These are phyloP conservation scores for Crucibulum laeve DNA, from an alignment of 768 basidiomycete species.

Conservation along the genomic window DNA sequence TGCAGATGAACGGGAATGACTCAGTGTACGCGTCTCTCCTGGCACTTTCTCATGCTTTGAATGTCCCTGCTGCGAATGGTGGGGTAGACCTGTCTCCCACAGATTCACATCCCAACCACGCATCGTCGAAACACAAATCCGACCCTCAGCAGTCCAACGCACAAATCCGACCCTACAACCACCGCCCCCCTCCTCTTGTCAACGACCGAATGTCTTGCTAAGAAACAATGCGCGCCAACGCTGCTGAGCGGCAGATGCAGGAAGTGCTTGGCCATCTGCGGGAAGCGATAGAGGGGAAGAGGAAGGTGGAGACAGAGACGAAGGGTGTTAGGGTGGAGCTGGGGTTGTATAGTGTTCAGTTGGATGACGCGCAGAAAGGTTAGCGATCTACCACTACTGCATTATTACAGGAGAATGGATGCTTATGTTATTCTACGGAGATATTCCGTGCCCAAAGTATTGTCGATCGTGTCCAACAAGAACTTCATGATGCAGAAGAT, in stretches of 20 bases:
- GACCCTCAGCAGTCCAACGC: slow-evolving; percentile 6
- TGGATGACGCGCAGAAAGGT: slow-evolving; percentile 54
- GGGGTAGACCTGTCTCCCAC: slow-evolving; percentile 13
- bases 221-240: slow-evolving; percentile 35
- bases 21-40: too few relatives aligned
- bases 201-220: slow-evolving; percentile 20
- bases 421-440: slow-evolving; percentile 23
- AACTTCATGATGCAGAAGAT: slow-evolving; percentile 45
- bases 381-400: not conserved
- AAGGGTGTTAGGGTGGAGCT: slow-evolving; percentile 40
- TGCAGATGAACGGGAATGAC: too few relatives aligned
- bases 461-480: slow-evolving; percentile 41
- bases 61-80: too few relatives aligned
- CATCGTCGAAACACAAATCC: slow-evolving; percentile 5
- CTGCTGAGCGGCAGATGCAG: slow-evolving; percentile 26
- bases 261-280: slow-evolving; percentile 28
- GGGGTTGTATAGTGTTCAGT: slow-evolving; percentile 51
- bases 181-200: slow-evolving; percentile 14
- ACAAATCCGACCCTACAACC: slow-evolving; percentile 14
- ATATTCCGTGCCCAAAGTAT: slow-evolving; percentile 51
- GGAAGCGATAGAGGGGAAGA: slow-evolving; percentile 24
- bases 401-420: not conserved
- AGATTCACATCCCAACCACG: slow-evolving; percentile 12
- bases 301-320: slow-evolving; percentile 24
- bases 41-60: too few relatives aligned